A percentile compares a stretch with the other conserved stretches of the same genome.
These are phyloP conservation scores for Zalaria obscura DNA, from an alignment of 2,329 filamentous ascomycete species.

Conservation along the genomic window DNA sequence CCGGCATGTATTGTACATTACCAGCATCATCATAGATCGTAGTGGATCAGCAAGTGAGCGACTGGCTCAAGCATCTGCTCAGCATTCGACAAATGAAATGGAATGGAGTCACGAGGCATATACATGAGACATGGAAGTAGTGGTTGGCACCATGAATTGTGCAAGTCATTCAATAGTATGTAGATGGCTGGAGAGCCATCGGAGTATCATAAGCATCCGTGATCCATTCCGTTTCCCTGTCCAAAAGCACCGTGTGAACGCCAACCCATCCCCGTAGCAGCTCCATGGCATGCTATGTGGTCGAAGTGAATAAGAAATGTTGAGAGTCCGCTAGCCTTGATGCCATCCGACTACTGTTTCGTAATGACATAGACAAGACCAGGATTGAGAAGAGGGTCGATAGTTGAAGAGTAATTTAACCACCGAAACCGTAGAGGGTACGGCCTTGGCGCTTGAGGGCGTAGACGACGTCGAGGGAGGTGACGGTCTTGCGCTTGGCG, in stretches of 20 bases:
- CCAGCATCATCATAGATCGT: too few relatives aligned
- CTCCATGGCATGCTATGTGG: constrained; percentile 3
- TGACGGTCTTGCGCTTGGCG: constrained; percentile 65
- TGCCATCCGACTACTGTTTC: background rate
- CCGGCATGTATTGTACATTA: too few relatives aligned
- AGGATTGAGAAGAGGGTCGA: background rate
- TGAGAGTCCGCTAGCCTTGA: background rate
- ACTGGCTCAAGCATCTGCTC: too few relatives aligned
- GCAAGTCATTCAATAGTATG: background rate
- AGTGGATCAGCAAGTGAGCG: too few relatives aligned
- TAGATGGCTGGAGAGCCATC: background rate
- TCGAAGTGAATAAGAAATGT: background rate
- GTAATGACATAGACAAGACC: background rate
- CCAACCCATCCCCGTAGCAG: constrained; percentile 1
- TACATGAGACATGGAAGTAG: background rate
- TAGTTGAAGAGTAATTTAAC: constrained; percentile 27
- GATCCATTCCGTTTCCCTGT: background rate
- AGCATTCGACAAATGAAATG: background rate
- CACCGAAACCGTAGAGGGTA: constrained; percentile 56
- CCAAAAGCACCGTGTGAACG: background rate
- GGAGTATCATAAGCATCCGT: background rate
- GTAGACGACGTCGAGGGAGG: constrained; percentile 48
- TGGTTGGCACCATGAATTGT: background rate
- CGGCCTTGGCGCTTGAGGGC: constrained; percentile 50
- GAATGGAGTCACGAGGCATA: background rate